Evolutionary conservation across 495 filamentous ascomycete genomes (phyloP).

Genomic region (Achaetomiella virescens): DNA sequence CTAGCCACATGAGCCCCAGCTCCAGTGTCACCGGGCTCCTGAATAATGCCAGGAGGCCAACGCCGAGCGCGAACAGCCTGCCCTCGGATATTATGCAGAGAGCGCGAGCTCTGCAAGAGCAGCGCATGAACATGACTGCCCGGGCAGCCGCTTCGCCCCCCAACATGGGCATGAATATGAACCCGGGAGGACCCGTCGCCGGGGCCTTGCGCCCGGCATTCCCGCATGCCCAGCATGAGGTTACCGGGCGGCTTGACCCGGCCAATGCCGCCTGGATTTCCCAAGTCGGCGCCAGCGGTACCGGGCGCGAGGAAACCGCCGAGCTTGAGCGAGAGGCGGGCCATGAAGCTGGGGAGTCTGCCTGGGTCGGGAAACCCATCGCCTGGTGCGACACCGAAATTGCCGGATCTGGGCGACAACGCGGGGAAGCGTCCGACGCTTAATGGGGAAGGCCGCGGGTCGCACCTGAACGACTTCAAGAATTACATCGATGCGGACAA

Average conservation of each 20-base stretch:
- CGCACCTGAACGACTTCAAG: slow-evolving; percentile 83
- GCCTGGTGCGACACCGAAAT: slow-evolving; percentile 24
- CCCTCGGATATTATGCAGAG: slow-evolving; percentile 78
- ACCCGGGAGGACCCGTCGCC: not conserved
- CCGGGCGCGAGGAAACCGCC: slow-evolving; percentile 25
- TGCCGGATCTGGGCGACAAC: slow-evolving; percentile 25
- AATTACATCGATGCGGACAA: slow-evolving; percentile 87
- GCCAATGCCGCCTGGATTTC: slow-evolving; percentile 38
- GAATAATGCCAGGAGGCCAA: slow-evolving; percentile 49
- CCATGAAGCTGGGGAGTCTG: slow-evolving; percentile 40
- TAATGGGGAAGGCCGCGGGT: slow-evolving; percentile 44
- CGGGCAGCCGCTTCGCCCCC: slow-evolving; percentile 1
- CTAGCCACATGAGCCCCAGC: slow-evolving; percentile 57
- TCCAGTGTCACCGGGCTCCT: slow-evolving; percentile 77
- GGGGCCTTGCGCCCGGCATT: slow-evolving; percentile 29
- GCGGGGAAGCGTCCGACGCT: slow-evolving; percentile 19
- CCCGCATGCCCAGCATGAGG: slow-evolving; percentile 33
- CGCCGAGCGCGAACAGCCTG: slow-evolving; percentile 45
- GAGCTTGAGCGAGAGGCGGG: slow-evolving; percentile 34
- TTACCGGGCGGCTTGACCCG: slow-evolving; percentile 38
- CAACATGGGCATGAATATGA: slow-evolving; percentile 13
- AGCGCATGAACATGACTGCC: slow-evolving; percentile 26
- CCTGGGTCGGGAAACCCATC: slow-evolving; percentile 22
- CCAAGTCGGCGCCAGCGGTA: slow-evolving; percentile 43
- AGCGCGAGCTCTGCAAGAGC: slow-evolving; percentile 54